Base-by-base conservation (phyloP, 768 basidiomycete genomes). In the Rubroboletus pulcherrimus region DNA sequence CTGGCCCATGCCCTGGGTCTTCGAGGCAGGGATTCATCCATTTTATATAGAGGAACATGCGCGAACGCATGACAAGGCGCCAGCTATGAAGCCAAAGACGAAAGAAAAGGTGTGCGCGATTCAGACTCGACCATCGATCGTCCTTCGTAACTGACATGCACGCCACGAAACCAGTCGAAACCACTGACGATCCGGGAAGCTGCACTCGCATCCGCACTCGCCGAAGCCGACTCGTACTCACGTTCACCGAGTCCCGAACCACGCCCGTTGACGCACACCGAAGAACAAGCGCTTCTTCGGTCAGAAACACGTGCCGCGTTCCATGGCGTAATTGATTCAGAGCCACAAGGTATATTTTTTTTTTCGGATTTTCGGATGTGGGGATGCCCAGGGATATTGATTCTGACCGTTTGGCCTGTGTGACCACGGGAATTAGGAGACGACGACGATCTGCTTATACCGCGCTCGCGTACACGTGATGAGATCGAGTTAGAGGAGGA, bases 251-350 rank as follows among this genome's bases (percentile, higher is more conserved):
- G 86, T n/a, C 70, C 73, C 6, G 67, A 65, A n/a, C 81, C 82
- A 2, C 71, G 74, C 47, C 75, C 76, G 0, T 73, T 77, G 35
- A 89, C 94, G 0, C 87, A 94, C 62, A 83, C 80, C 4, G 80
- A 93, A 69, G 93, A 95, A 66, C 90, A 96, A 70, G 74, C 72
- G 1, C 76, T 73, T 0, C 79, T 99, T 21, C 85, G 89, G 14
- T 75, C 80, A 35, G 94, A 97, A 69, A 93, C 91, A 0, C 90
- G 92, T 24, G 78, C 84, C 1, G 95, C 89, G 0, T 98, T 99
- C 72, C 86, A 89, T 53, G 67, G 66, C 1, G 76, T 75, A 12
- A 55, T 74, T 4, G 57, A 58, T 24, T 24, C 48, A 0, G 53
- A 52, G 0, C 26, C 6, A 24, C 56, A 59, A 60, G 68, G 66